Evolutionary conservation across 2,329 filamentous ascomycete genomes (phyloP).

Genomic region (Dothiorella sarmentorum): DNA sequence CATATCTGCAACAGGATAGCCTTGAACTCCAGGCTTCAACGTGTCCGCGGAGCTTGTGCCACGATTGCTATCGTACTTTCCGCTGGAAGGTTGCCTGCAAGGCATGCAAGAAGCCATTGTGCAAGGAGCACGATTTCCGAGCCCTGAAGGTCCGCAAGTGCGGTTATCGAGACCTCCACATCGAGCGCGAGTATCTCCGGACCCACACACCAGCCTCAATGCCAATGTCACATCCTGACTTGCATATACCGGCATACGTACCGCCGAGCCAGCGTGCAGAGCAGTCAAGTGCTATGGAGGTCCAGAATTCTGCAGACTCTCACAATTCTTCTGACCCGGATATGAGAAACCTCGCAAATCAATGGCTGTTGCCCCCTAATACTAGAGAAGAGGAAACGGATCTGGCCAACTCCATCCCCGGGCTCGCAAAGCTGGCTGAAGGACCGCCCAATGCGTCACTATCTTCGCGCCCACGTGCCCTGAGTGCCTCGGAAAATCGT

Average conservation of each 20-base stretch:
- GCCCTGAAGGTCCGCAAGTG: constrained; percentile 56
- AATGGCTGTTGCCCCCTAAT: neutral
- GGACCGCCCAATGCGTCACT: constrained; percentile 22
- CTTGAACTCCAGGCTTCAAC: constrained; percentile 42
- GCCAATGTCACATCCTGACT: neutral
- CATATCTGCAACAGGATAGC: constrained; percentile 40
- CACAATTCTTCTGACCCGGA: neutral
- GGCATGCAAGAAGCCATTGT: constrained; percentile 54
- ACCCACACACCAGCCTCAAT: constrained; percentile 23
- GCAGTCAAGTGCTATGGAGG: constrained; percentile 6
- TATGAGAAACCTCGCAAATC: constrained; percentile 1
- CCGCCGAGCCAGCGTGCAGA: constrained; percentile 5
- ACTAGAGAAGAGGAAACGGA: neutral
- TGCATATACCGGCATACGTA: constrained; percentile 28
- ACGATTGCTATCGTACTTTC: constrained; percentile 56
- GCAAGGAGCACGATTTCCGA: constrained; percentile 58
- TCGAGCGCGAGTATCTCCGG: constrained; percentile 44
- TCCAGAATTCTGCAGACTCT: neutral
- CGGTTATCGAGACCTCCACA: constrained; percentile 53
- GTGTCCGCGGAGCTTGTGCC: constrained; percentile 55
- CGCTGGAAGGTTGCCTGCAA: constrained; percentile 60
- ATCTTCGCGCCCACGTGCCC: constrained; percentile 34
- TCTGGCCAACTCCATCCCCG: constrained; percentile 9
- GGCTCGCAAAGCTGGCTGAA: neutral
- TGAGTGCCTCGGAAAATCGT: constrained; percentile 37